These are phyloP conservation scores for Filobasidium uniguttulatum DNA, from an alignment of 1,284 basidiomycete species.

Conservation along the genomic window DNA sequence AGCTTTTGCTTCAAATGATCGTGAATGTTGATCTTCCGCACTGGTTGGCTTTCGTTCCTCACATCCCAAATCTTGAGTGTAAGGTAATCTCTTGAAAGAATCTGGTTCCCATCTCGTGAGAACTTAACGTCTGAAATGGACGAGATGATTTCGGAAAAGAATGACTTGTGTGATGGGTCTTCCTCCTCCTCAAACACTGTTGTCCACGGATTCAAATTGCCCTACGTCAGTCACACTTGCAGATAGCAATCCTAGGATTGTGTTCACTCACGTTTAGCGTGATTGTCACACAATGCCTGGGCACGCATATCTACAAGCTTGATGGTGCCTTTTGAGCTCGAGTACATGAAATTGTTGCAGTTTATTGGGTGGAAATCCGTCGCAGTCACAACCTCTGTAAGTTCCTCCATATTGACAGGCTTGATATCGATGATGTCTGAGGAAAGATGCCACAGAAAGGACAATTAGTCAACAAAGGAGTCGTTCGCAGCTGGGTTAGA, in stretches of 20 bases:
- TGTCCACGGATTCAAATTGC: too few species aligned
- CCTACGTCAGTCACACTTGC: too few species aligned
- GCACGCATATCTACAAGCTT: slow-evolving; percentile 99
- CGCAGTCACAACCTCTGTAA: slow-evolving; percentile 98
- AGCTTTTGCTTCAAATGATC: slow-evolving; percentile 95
- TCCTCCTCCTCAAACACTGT: slow-evolving; percentile 96
- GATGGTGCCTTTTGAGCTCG: slow-evolving; percentile 98
- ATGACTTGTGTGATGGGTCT: slow-evolving; percentile 90
- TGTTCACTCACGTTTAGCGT: slow-evolving; percentile 86
- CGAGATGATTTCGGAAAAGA: slow-evolving; percentile 99
- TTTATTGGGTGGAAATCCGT: slow-evolving; percentile 96
- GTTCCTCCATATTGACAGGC: slow-evolving; percentile 98
- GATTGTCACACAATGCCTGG: slow-evolving; percentile 87
- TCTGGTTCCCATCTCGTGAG: slow-evolving; percentile 91
- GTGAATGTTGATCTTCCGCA: slow-evolving; percentile 98
- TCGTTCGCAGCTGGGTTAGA: not conserved
- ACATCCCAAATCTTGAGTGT: slow-evolving; percentile 99
- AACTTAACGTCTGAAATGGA: slow-evolving; percentile 99
- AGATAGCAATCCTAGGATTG: too few species aligned
- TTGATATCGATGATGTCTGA: slow-evolving; percentile 99
- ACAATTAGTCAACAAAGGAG: not conserved
- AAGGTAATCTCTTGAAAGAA: slow-evolving; percentile 90
- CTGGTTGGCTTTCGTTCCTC: slow-evolving; percentile 93
- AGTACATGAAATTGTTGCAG: slow-evolving; percentile 99
- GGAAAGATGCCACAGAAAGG: not conserved